Evolutionary conservation across 1,284 basidiomycete species (phyloP).

Genomic region (Pascua sp.): DNA sequence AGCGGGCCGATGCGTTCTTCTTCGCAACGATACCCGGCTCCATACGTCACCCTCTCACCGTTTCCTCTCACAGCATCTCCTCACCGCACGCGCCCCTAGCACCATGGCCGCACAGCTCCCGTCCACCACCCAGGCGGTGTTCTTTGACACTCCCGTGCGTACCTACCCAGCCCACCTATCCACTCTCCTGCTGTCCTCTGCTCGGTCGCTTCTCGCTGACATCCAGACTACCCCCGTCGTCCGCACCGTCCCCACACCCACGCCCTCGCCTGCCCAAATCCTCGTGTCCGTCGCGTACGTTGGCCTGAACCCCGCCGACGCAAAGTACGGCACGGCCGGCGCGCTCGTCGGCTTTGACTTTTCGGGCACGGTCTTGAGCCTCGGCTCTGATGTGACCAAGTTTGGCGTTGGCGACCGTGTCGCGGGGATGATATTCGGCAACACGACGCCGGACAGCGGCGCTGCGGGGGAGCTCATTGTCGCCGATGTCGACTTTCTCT

Average conservation of each 20-base stretch:
- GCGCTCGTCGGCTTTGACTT: conserved; percentile 39
- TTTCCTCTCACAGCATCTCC: too few relatives aligned
- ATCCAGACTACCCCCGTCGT: conserved; percentile 2
- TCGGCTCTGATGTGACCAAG: conserved; percentile 24
- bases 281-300: conserved; percentile 10
- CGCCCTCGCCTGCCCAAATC: conserved; percentile 8
- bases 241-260: conserved; percentile 8
- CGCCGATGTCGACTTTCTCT: conserved; percentile 3
- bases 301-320: conserved; percentile 42
- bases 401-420: conserved; percentile 52
- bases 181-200: too few relatives aligned
- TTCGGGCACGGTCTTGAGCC: conserved; percentile 49
- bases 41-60: too few relatives aligned
- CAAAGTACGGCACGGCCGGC: conserved; percentile 22
- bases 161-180: too few relatives aligned
- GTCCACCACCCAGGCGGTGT: too few relatives aligned
- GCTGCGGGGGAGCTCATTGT: conserved; percentile 47
- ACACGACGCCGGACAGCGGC: too few relatives aligned
- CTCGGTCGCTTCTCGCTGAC: too few relatives aligned
- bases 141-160: too few relatives aligned
- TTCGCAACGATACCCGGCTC: too few relatives aligned
- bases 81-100: too few relatives aligned
- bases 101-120: too few relatives aligned
- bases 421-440: conserved; percentile 45
- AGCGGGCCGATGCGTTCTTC: too few relatives aligned